Conservation (phyloP, 257 asterid genomes). For the Vinca minor region DNA sequence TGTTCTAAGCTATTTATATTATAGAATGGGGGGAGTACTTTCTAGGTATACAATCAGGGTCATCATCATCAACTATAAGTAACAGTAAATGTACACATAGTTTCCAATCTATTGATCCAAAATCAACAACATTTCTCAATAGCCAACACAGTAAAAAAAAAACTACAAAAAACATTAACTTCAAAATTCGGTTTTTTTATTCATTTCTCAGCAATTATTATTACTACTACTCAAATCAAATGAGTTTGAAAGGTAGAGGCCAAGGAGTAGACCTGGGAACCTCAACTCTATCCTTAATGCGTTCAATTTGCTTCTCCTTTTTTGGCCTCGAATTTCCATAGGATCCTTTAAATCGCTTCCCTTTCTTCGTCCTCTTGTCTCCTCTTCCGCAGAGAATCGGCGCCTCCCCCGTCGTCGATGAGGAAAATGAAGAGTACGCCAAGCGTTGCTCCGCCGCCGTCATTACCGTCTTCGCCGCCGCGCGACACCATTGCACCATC, state of each 20-base stretch:
- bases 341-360: constrained; percentile 77
- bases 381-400: constrained; percentile 75
- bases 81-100: background rate
- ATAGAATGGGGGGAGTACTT: no score
- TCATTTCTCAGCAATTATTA: no score
- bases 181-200: background rate
- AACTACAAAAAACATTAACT: background rate
- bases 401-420: constrained; percentile 25
- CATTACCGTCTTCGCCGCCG: constrained; percentile 34
- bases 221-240: constrained; percentile 16
- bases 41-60: background rate
- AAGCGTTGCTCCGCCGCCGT: constrained; percentile 28
- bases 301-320: constrained; percentile 58
- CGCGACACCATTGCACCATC: constrained; percentile 38
- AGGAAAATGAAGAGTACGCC: constrained; percentile 30
- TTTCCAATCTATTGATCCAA: background rate
- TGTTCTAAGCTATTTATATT: no score
- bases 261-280: constrained; percentile 91
- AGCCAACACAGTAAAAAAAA: background rate
- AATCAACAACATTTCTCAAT: background rate
- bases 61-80: no score
- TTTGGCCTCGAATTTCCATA: constrained; percentile 67
- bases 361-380: constrained; percentile 74
- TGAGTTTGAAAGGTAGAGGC: constrained; percentile 92
- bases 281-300: constrained; percentile 71